phyloP scores from a whole-genome alignment of 345 rosid species.

The Salix udensis region DNA sequence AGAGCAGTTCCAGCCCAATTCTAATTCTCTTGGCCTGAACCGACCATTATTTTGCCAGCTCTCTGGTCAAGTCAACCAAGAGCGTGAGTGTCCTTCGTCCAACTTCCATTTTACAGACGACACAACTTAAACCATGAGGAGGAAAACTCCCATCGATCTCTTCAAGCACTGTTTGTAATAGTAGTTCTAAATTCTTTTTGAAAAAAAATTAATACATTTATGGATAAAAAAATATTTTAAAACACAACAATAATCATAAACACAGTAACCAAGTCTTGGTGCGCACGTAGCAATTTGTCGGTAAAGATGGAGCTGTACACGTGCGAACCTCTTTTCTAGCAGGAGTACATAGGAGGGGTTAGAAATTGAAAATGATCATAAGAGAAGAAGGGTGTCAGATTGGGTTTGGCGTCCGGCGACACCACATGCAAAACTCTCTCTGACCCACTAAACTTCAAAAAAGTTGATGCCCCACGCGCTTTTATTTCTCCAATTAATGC shows the following conservation, averaged over 20 bases:
- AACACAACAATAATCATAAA: too few relatives aligned
- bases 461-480: background rate
- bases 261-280: background rate
- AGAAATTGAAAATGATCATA: slow-evolving; percentile 2
- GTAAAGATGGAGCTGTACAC: slow-evolving; percentile 53
- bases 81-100: background rate
- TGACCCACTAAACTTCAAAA: background rate
- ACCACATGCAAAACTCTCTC: slow-evolving; percentile 32
- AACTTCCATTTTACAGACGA: background rate
- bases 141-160: background rate
- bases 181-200: too few relatives aligned
- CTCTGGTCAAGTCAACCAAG: slow-evolving; percentile 6
- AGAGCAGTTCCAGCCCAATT: background rate
- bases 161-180: background rate
- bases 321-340: slow-evolving; percentile 34
- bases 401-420: slow-evolving; percentile 43
- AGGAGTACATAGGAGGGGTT: slow-evolving; percentile 3
- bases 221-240: too few relatives aligned
- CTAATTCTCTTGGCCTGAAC: slow-evolving; percentile 1
- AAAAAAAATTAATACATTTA: too few relatives aligned
- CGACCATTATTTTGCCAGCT: slow-evolving; percentile 5
- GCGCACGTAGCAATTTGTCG: slow-evolving; percentile 28
- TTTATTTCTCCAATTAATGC: background rate
- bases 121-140: background rate
- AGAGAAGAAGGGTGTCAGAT: slow-evolving; percentile 27